Percentiles rank a stretch among this genome's conserved stretches.
phyloP scores from a whole-genome alignment of 495 filamentous ascomycete species.

The Venustampulla echinocandica region DNA sequence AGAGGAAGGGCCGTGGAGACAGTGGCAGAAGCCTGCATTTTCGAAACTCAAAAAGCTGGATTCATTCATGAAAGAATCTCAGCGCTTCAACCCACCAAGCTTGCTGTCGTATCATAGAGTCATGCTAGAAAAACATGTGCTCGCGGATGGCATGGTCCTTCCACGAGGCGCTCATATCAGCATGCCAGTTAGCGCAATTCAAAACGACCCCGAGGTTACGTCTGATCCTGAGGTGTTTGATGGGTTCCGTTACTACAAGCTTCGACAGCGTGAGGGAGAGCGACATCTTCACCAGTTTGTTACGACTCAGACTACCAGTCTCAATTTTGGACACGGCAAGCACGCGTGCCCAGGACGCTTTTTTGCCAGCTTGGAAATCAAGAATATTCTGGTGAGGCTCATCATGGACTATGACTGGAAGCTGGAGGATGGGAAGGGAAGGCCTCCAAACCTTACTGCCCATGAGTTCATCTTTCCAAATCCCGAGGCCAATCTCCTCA shows the following conservation, averaged over 20 bases:
- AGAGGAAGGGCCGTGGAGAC: not conserved
- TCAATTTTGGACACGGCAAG: constrained; percentile 7
- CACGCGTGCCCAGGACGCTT: constrained; percentile 45
- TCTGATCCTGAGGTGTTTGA: not conserved
- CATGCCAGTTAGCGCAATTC: not conserved
- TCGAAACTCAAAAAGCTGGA: constrained; percentile 40
- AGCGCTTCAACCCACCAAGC: constrained; percentile 28
- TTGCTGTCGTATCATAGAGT: constrained; percentile 20
- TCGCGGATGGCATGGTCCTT: not conserved
- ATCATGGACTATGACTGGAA: constrained; percentile 43
- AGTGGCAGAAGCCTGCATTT: not conserved
- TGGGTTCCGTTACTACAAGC: not conserved
- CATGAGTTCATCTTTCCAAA: not conserved
- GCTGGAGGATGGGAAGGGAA: not conserved
- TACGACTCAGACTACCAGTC: not conserved
- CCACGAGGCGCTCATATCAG: not conserved
- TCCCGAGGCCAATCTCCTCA: not conserved
- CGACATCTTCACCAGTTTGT: not conserved
- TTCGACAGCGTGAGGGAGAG: not conserved
- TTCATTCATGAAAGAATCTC: constrained; percentile 42
- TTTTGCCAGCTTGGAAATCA: constrained; percentile 44
- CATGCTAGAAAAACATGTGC: not conserved
- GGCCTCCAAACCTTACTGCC: not conserved
- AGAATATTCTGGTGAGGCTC: constrained; percentile 45
- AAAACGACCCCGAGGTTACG: not conserved